phyloP scores from a whole-genome alignment of 1,284 basidiomycete genomes.

The Salmacisia buchloeana region DNA sequence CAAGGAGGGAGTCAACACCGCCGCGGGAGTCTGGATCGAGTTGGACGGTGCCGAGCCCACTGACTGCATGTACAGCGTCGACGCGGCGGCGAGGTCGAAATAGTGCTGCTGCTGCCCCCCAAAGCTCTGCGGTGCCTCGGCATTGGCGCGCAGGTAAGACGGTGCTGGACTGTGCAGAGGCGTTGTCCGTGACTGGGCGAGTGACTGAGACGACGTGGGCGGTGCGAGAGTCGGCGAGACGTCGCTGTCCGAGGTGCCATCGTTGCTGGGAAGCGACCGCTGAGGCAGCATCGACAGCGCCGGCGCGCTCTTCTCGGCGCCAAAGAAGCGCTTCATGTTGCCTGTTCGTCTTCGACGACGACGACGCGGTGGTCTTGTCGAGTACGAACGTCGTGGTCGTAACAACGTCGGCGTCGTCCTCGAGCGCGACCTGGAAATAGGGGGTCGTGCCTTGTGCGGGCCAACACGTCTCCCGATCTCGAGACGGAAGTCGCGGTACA shows the following conservation, averaged over 20 bases:
- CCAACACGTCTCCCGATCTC: neutral
- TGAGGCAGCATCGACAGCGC: constrained; percentile 5
- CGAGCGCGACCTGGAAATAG: neutral
- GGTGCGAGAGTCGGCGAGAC: neutral
- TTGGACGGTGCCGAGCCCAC: neutral
- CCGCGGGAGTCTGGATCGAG: neutral
- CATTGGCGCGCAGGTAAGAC: neutral
- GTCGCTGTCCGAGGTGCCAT: neutral
- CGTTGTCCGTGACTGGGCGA: neutral
- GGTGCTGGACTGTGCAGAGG: neutral
- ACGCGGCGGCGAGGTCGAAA: constrained; percentile 4
- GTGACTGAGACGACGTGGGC: neutral
- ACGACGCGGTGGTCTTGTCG: neutral
- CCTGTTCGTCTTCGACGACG: neutral
- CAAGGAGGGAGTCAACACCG: neutral
- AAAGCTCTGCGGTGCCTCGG: neutral
- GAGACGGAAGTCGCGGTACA: no score
- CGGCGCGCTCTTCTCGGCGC: neutral
- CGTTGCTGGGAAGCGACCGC: neutral
- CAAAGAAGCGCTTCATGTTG: constrained; percentile 8
- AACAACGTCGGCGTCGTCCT: no score
- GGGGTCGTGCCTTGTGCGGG: neutral
- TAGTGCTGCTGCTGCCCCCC: constrained; percentile 3
- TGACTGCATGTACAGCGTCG: neutral
- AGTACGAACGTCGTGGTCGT: no score